Evolutionary conservation across 305 asterid species (phyloP).

Genomic region (Euphrasia arctica): DNA sequence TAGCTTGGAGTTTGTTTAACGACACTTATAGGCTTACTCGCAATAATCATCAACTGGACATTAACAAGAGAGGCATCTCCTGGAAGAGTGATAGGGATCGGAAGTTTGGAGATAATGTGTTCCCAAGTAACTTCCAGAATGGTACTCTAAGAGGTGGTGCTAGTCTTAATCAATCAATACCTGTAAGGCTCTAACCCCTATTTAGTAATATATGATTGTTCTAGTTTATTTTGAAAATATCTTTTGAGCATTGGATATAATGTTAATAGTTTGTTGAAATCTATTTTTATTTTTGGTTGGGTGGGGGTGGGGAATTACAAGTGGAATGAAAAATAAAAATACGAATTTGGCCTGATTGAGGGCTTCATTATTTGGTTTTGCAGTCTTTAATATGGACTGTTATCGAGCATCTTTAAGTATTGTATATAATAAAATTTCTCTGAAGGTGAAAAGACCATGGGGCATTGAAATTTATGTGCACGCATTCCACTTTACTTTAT

Average conservation of each 20-base stretch:
- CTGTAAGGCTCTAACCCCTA: slow-evolving; percentile 47
- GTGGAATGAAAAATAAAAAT: too few relatives aligned
- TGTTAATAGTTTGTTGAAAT: slow-evolving; percentile 17
- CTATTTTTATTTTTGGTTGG: too few relatives aligned
- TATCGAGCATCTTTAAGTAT: too few relatives aligned
- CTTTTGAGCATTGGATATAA: not conserved
- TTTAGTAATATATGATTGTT: slow-evolving; percentile 1
- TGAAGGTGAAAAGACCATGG: too few relatives aligned
- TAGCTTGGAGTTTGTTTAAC: slow-evolving; percentile 89
- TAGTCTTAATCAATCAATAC: slow-evolving; percentile 35
- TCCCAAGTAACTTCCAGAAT: slow-evolving; percentile 65
- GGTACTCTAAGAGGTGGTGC: slow-evolving; percentile 60
- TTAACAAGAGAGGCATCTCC: slow-evolving; percentile 63
- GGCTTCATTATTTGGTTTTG: too few relatives aligned
- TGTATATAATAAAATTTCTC: too few relatives aligned
- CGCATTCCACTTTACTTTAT: too few relatives aligned
- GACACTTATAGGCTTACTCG: slow-evolving; percentile 60
- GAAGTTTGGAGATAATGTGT: slow-evolving; percentile 76
- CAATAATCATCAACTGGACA: slow-evolving; percentile 41
- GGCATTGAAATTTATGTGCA: too few relatives aligned
- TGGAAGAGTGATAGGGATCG: slow-evolving; percentile 90
- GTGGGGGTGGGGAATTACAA: too few relatives aligned
- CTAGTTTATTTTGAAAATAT: not conserved
- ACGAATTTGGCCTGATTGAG: too few relatives aligned
- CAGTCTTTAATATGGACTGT: too few relatives aligned